Base-by-base conservation (phyloP, 176 grass and related monocot genomes). In the Thalia dealbata region DNA sequence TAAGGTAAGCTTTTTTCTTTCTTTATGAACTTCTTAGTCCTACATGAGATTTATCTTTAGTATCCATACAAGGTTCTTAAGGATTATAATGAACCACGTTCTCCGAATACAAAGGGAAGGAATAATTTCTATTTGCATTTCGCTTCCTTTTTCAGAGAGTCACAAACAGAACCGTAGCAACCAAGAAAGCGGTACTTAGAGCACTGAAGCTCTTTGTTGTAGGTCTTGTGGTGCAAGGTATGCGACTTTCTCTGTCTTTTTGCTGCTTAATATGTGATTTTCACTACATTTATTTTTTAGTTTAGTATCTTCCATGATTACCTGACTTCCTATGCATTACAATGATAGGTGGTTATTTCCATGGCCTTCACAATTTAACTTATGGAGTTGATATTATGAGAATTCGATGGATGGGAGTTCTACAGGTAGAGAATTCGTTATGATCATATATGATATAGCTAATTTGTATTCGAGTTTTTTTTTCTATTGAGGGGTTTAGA, bases 151-250 rank as follows among this genome's bases (percentile, higher is more conserved):
- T 52, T 25, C 61, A 95, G 91, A 87, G 84, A 73, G 75, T 79
- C 69, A 9, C 84, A 51, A 64, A 88, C 72, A 86, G 52, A 61
- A n/a, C 55, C 15, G 12, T 73, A 13, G 81, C 83, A 67, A 91
- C 87, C 48, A 84, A 83, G 60, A 91, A 86, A 67, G 88, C 83
- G 7, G 14, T 84, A 5, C 71, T 96, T 12, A 44, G 88, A 13
- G 80, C 86, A 66, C 21, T 79, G 25, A 96, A 96, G 52, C 81
- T 96, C 38, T 91, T 91, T 72, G 52, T 90, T 76, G 50, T 88
- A 13, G 91, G 91, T 67, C 73, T 96, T 19, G 19, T 96, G 43
- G 74, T 96, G 2, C 88, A 96, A 88, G 88, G 91, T 96, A 88
- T 38, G 51, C 69, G 43, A 73, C 77, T 78, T 51, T 59, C 15